Percentiles rank a stretch among this genome's conserved stretches.
Evolutionary conservation across 306 rosid species (phyloP).

Genomic region (Sicyos edulis): DNA sequence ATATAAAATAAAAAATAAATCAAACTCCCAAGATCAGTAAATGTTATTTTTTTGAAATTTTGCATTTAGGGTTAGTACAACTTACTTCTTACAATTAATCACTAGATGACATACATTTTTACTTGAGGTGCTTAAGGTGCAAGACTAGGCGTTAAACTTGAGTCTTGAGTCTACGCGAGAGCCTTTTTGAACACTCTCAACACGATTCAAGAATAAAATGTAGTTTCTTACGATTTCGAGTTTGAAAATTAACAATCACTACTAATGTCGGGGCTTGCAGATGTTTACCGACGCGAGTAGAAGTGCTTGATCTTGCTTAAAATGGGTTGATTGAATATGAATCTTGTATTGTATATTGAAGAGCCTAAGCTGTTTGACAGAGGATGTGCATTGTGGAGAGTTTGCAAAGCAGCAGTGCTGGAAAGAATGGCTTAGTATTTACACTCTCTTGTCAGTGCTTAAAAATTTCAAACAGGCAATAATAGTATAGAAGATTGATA

Average conservation of each 20-base stretch:
- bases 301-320: background rate
- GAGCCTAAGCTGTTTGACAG: background rate
- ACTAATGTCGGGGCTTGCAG: background rate
- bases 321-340: background rate
- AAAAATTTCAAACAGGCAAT: background rate
- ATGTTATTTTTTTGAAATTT: too few species aligned
- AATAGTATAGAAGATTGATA: slow-evolving; percentile 1
- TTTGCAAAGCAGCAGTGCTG: background rate
- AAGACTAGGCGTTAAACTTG: too few species aligned
- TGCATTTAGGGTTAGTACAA: too few species aligned
- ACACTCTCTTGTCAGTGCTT: too few species aligned
- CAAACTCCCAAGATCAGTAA: too few species aligned
- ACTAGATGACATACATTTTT: too few species aligned
- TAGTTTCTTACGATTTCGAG: background rate
- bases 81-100: too few species aligned
- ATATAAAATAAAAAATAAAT: too few species aligned
- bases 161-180: too few species aligned
- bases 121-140: too few species aligned
- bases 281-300: background rate
- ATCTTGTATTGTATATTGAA: slow-evolving; percentile 12
- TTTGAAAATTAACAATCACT: background rate
- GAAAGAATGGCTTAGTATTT: background rate
- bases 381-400: background rate
- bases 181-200: too few species aligned
- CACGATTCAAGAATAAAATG: background rate